phyloP scores from a whole-genome alignment of 306 rosid genomes.

The Dicorynia guianensis region DNA sequence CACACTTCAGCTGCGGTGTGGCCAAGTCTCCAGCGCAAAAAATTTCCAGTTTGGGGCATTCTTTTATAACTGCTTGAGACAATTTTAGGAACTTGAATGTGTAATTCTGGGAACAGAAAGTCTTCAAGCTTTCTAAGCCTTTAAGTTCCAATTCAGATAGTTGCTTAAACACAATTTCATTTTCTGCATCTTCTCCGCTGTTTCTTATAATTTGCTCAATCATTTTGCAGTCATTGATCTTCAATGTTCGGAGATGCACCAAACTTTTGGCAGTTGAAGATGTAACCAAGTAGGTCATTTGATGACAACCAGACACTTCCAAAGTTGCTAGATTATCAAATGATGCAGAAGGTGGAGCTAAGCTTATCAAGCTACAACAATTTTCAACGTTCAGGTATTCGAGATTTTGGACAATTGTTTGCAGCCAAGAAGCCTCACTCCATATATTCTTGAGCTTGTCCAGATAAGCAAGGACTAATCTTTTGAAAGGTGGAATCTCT shows the following conservation, averaged over 20 bases:
- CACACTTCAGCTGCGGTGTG: not conserved
- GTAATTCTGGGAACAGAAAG: not conserved
- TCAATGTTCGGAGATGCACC: not conserved
- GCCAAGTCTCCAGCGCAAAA: not conserved
- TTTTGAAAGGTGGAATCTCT: not conserved
- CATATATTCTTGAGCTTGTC: not conserved
- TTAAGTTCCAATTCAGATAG: not conserved
- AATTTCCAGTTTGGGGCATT: not conserved
- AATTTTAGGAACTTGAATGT: not conserved
- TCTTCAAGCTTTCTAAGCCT: not conserved
- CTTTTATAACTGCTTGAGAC: not conserved
- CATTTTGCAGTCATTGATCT: not conserved
- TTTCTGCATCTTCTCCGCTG: not conserved
- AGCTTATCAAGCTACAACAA: not conserved
- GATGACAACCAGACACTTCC: not conserved
- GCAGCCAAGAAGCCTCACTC: too few relatives aligned
- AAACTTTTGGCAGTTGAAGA: not conserved
- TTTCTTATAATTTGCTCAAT: not conserved
- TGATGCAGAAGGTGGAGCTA: not conserved
- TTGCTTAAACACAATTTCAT: not conserved
- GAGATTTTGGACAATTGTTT: not conserved
- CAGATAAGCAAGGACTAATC: too few relatives aligned
- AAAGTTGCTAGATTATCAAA: not conserved
- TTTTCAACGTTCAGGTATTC: not conserved
- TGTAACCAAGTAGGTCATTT: not conserved